phyloP scores from a whole-genome alignment of 2,329 filamentous ascomycete species.

The Botrytis hyacinthi region DNA sequence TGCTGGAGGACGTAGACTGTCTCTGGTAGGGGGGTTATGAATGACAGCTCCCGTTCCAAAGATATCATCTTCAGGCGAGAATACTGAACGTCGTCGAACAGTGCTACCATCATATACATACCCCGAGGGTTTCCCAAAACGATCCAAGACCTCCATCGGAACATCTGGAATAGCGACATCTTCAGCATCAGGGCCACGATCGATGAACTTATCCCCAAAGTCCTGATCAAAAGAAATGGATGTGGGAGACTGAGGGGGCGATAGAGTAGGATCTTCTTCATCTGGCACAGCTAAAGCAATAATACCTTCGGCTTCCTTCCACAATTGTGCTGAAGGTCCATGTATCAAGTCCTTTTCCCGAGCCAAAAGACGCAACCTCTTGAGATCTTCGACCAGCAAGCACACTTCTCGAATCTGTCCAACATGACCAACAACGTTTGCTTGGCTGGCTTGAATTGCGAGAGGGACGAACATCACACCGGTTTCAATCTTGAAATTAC shows the following conservation, averaged over 20 bases:
- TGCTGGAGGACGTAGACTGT: constrained; percentile 35
- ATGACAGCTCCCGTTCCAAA: constrained; percentile 46
- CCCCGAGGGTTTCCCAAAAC: constrained; percentile 30
- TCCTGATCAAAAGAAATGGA: constrained; percentile 47
- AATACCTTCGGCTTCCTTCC: constrained; percentile 82
- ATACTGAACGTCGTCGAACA: constrained; percentile 58
- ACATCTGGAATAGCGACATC: constrained; percentile 49
- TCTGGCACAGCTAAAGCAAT: constrained; percentile 78
- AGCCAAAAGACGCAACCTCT: constrained; percentile 70
- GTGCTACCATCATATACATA: constrained; percentile 51
- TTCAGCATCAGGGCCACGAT: constrained; percentile 43
- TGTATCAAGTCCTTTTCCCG: constrained; percentile 63
- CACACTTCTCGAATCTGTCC: constrained; percentile 81
- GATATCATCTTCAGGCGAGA: constrained; percentile 65
- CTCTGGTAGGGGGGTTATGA: constrained; percentile 38
- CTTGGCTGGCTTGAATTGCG: constrained; percentile 77
- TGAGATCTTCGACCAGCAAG: constrained; percentile 77
- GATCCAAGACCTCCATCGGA: constrained; percentile 43
- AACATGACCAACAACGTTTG: constrained; percentile 78
- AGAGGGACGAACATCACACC: constrained; percentile 69
- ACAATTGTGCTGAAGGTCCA: constrained; percentile 60
- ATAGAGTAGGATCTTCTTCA: constrained; percentile 50
- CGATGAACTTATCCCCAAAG: constrained; percentile 44
- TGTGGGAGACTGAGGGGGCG: constrained; percentile 33
- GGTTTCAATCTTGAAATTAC: constrained; percentile 41